Evolutionary conservation across 2,329 filamentous ascomycete genomes (phyloP).

Genomic region (Paraphoma chrysanthemicola): DNA sequence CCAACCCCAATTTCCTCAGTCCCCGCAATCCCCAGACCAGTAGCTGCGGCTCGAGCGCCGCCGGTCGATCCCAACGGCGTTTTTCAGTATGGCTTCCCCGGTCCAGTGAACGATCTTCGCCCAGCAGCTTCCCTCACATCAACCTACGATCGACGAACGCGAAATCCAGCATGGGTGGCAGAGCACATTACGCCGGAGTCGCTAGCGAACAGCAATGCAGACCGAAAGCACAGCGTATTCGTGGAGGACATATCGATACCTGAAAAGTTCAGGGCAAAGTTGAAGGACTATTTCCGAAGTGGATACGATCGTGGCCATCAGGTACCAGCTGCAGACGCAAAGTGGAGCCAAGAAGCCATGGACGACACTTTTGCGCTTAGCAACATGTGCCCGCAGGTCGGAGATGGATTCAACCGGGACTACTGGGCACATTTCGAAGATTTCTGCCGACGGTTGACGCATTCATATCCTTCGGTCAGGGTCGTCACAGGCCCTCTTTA

Average conservation of each 20-base stretch:
- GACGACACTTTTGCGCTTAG: conserved; percentile 90
- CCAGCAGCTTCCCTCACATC: conserved; percentile 79
- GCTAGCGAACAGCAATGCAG: conserved; percentile 74
- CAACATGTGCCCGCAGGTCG: conserved; percentile 99
- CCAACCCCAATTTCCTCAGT: conserved; percentile 25
- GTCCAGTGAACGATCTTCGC: conserved; percentile 84
- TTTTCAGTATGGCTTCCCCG: conserved; percentile 77
- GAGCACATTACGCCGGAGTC: conserved; percentile 96
- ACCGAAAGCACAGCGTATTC: conserved; percentile 85
- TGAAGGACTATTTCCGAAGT: conserved; percentile 93
- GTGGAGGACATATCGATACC: conserved; percentile 82
- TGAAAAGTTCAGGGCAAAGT: conserved; percentile 82
- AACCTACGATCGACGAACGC: conserved; percentile 85
- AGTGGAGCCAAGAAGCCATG: conserved; percentile 95
- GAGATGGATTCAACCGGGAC: conserved; percentile 97
- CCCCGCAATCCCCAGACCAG: conserved; percentile 33
- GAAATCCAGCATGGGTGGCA: conserved; percentile 89
- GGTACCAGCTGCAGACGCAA: conserved; percentile 93
- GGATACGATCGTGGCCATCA: conserved; percentile 97
- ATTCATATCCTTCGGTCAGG: conserved; percentile 82
- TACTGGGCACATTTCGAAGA: conserved; percentile 99
- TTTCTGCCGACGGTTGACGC: conserved; percentile 86
- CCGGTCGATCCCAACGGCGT: conserved; percentile 59
- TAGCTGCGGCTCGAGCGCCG: conserved; percentile 27
- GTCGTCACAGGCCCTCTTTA: conserved; percentile 95